Evolutionary conservation across 352 stramenopile species (phyloP).

Genomic region (Phytophthora boehmeriae): DNA sequence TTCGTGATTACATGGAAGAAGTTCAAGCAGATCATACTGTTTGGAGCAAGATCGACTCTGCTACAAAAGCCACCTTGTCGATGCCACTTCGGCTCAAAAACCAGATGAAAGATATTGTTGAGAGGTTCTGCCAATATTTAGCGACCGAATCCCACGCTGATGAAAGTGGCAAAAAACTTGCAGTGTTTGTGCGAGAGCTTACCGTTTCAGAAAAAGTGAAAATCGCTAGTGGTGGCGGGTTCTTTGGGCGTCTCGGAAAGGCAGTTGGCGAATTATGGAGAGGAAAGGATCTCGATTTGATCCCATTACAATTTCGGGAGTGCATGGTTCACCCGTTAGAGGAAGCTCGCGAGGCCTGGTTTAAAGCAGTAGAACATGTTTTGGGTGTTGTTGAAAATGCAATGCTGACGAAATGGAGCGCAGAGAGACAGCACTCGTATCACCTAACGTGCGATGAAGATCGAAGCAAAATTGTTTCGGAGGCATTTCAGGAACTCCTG

Average conservation of each 20-base stretch:
- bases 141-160: neutral
- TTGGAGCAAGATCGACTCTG: constrained; percentile 21
- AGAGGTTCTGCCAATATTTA: constrained; percentile 14
- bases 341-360: constrained; percentile 26
- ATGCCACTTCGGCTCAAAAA: constrained; percentile 39
- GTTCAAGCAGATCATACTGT: constrained; percentile 20
- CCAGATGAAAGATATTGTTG: constrained; percentile 28
- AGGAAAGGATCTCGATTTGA: constrained; percentile 4
- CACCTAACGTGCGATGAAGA: constrained; percentile 14
- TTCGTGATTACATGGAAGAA: constrained; percentile 16
- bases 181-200: constrained; percentile 23
- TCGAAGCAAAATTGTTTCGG: constrained; percentile 8
- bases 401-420: constrained; percentile 8
- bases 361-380: constrained; percentile 22
- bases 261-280: neutral
- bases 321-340: constrained; percentile 20
- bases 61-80: constrained; percentile 17
- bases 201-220: constrained; percentile 19
- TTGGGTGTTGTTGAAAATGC: constrained; percentile 9
- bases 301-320: constrained; percentile 22
- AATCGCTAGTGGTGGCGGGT: neutral
- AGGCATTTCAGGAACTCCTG: constrained; percentile 18
- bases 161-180: constrained; percentile 6
- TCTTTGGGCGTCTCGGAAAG: constrained; percentile 11
- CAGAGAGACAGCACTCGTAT: constrained; percentile 18